phyloP scores from a whole-genome alignment of 2,329 filamentous ascomycete species.

The Monilinia laxa region DNA sequence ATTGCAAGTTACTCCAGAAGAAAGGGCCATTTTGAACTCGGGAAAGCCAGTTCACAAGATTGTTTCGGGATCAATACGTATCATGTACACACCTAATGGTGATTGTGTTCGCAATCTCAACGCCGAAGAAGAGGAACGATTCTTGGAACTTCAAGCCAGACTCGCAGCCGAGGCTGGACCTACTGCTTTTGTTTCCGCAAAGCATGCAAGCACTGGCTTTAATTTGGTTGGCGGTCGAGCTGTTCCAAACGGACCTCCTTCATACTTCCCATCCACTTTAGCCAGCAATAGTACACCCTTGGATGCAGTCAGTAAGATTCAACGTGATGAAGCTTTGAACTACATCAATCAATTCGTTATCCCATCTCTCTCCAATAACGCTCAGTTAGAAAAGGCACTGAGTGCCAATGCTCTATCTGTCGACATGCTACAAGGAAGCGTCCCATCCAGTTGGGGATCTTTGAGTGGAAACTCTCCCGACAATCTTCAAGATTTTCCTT shows the following conservation, averaged over 20 bases:
- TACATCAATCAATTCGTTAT: constrained; percentile 70
- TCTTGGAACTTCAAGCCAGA: constrained; percentile 64
- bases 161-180: constrained; percentile 55
- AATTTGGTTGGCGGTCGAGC: constrained; percentile 63
- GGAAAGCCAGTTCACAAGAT: constrained; percentile 61
- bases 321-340: constrained; percentile 63
- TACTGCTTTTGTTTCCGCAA: constrained; percentile 55
- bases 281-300: constrained; percentile 42
- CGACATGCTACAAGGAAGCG: constrained; percentile 36
- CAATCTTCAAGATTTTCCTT: constrained; percentile 26
- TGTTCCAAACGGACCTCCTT: constrained; percentile 62
- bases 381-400: constrained; percentile 41
- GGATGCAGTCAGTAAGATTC: constrained; percentile 64
- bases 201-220: constrained; percentile 58
- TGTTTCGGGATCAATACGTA: constrained; percentile 59
- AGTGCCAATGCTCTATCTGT: constrained; percentile 38
- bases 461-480: constrained; percentile 30
- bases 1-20: constrained; percentile 52
- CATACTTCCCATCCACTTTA: constrained; percentile 55
- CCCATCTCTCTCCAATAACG: constrained; percentile 45
- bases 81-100: constrained; percentile 73
- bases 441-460: constrained; percentile 33
- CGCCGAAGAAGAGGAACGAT: constrained; percentile 66
- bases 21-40: constrained; percentile 54
- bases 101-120: constrained; percentile 73